phyloP scores from a whole-genome alignment of 169 alveolate genomes.

The Plasmodium malariae region DNA sequence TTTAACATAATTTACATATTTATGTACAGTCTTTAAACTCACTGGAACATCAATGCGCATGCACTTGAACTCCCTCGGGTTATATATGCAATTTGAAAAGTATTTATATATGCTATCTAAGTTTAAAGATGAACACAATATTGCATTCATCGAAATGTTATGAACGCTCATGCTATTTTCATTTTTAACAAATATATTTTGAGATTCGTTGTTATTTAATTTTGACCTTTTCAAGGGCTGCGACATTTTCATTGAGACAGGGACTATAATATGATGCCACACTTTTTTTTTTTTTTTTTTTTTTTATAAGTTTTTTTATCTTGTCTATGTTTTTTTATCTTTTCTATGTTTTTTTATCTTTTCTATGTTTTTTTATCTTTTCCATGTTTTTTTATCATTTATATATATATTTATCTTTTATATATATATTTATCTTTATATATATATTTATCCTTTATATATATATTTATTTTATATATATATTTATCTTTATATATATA shows the following conservation, averaged over 20 bases:
- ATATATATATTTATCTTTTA: too few species aligned
- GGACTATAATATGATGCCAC: neutral
- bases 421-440: too few species aligned
- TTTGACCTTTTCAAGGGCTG: slow-evolving; percentile 25
- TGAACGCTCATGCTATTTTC: slow-evolving; percentile 80
- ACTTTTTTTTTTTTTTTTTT: neutral
- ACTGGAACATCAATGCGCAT: slow-evolving; percentile 84
- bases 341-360: slow-evolving; percentile 11
- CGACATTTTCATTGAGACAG: neutral
- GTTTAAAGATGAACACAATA: slow-evolving; percentile 79
- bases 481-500: too few species aligned
- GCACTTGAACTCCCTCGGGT: slow-evolving; percentile 84
- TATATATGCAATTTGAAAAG: slow-evolving; percentile 81
- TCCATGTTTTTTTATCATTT: too few species aligned
- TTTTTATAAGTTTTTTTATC: slow-evolving; percentile 1
- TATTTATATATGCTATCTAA: slow-evolving; percentile 56
- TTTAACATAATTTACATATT: slow-evolving; percentile 19
- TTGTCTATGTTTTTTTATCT: slow-evolving; percentile 5
- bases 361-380: too few species aligned
- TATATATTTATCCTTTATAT: too few species aligned
- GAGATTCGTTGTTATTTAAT: slow-evolving; percentile 24
- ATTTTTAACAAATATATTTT: slow-evolving; percentile 38
- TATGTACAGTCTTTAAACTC: slow-evolving; percentile 24
- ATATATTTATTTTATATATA: too few species aligned
- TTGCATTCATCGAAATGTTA: slow-evolving; percentile 81